Evolutionary conservation across 2,329 filamentous ascomycete species (phyloP), one percentile per base, ranked within the genome.

Genomic region (Claviceps fusiformis): DNA sequence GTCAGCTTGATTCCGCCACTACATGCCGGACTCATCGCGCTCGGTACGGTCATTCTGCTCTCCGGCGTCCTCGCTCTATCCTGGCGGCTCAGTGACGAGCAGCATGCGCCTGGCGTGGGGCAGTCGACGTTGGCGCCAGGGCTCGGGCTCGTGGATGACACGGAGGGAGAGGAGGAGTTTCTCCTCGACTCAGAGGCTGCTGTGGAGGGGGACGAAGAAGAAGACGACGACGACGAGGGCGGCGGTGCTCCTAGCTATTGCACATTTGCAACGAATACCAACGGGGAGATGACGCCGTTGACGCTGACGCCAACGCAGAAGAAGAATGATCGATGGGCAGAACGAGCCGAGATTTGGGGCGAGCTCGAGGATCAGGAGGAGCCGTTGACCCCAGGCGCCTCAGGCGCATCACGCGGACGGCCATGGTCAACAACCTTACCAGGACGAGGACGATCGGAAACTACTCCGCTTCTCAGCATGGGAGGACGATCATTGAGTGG

Each of bases 1-100:
- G 87, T 86, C 54, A 85, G 89, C 60, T 79, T 87, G 55, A 82
- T 98, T 59, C 83, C 85, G 17, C 77, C 82, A 0, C 71, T 93
- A 2, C 85, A 89, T 64, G 92, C 87, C 17, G 82, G 83, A 43
- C 79, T 95, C 47, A 95, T 97, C 59, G 82, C 90, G 0, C 70
- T 98, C 2, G 93, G 93, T 11, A 97, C 92, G 0, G 76, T 83
- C 37, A 87, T 98, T 54, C 76, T 98, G 19, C 79, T 98, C 0
- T 82, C 83, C 0, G 93, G 93, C 47, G 93, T 98, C 2, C 76
- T 97, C 17, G 90, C 90, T 45, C 76, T 98, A 3, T 96, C 91
- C 39, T 97, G 93, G 92, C 85, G 93, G 57, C 78, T 98, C 55
- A 89, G 87, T 66, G 87, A 92, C 63, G 85, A 86, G 61, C 83